Percentiles rank a stretch among this genome's conserved stretches.
Evolutionary conservation across 2,329 filamentous ascomycete genomes (phyloP).

Genomic region (Hypoxylon sp.): DNA sequence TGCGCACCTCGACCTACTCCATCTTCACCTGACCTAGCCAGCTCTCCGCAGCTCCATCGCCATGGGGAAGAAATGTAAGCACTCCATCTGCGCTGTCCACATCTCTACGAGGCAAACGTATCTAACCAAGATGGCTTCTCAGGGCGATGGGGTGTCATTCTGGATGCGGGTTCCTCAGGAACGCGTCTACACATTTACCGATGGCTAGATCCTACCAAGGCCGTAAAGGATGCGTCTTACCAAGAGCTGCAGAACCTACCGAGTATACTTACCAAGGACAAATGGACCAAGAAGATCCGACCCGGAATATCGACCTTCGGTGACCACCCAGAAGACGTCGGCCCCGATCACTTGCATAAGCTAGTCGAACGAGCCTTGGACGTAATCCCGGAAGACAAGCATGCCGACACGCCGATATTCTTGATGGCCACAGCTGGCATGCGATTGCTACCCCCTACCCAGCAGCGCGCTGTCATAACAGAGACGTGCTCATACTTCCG

Average conservation of each 20-base stretch:
- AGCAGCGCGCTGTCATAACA: conserved; percentile 76
- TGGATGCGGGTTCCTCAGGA: conserved; percentile 97
- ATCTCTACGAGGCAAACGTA: background rate
- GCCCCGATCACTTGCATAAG: conserved; percentile 79
- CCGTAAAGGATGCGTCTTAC: conserved; percentile 66
- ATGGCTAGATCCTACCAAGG: conserved; percentile 81
- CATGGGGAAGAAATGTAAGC: conserved; percentile 46
- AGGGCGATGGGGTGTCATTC: conserved; percentile 87
- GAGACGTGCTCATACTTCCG: conserved; percentile 85
- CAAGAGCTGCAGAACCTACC: conserved; percentile 75
- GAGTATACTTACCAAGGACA: conserved; percentile 80
- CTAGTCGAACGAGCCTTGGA: conserved; percentile 84
- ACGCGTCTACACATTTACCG: conserved; percentile 94
- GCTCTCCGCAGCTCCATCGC: conserved; percentile 19
- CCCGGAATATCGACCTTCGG: conserved; percentile 94
- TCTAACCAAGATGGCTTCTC: conserved; percentile 12
- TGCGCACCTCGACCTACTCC: conserved; percentile 13
- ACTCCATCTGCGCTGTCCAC: background rate
- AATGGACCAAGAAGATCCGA: conserved; percentile 92
- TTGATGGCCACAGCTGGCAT: conserved; percentile 96
- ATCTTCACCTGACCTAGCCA: conserved; percentile 1
- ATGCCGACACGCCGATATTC: conserved; percentile 88
- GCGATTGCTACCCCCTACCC: conserved; percentile 77
- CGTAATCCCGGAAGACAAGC: conserved; percentile 77
- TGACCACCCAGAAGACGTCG: conserved; percentile 76